Conservation (phyloP, 345 rosid genomes). For the Salix caprea region DNA sequence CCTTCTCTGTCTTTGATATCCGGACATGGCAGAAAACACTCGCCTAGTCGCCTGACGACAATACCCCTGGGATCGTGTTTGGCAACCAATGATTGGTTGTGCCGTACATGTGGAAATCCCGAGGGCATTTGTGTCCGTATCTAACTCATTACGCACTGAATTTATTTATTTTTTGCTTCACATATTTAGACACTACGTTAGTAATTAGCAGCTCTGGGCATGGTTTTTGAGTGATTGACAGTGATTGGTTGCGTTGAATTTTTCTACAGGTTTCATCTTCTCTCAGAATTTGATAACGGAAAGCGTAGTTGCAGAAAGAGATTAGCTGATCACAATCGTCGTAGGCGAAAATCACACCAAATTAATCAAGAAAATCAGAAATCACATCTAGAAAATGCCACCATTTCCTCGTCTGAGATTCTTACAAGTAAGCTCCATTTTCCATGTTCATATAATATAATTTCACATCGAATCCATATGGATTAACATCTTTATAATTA, state of each 20-base stretch:
- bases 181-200: background rate
- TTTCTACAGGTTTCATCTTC: slow-evolving; percentile 70
- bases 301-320: slow-evolving; percentile 96
- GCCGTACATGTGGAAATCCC: slow-evolving; percentile 40
- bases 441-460: background rate
- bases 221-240: background rate
- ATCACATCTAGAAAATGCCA: slow-evolving; percentile 24
- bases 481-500: no score
- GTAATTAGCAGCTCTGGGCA: background rate
- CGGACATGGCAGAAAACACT: background rate
- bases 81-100: slow-evolving; percentile 35
- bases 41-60: slow-evolving; percentile 16
- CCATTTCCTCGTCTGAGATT: slow-evolving; percentile 38
- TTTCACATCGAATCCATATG: background rate
- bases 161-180: background rate
- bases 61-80: slow-evolving; percentile 11
- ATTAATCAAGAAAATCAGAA: slow-evolving; percentile 40
- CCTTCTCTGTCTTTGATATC: background rate
- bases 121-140: slow-evolving; percentile 42
- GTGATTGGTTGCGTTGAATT: background rate
- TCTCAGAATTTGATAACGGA: slow-evolving; percentile 90
- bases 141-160: no score
- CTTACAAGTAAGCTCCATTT: slow-evolving; percentile 28
- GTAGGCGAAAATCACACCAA: slow-evolving; percentile 74
- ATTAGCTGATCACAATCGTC: slow-evolving; percentile 93